These are phyloP conservation scores for Tricholoma flavovirens DNA, from an alignment of 768 basidiomycete genomes.

Conservation along the genomic window DNA sequence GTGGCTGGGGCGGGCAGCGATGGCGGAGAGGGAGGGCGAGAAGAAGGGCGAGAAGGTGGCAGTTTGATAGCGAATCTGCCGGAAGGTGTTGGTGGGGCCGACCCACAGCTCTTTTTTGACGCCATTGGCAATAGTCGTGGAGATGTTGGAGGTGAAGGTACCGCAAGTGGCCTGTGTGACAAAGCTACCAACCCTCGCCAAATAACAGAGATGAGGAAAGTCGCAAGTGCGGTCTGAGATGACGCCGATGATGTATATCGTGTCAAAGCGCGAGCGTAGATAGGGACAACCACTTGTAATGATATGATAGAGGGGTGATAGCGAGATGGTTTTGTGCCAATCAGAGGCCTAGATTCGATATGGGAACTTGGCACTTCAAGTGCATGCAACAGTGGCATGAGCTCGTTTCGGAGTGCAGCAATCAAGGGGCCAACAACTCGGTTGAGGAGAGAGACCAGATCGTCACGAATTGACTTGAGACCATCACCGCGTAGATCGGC, in stretches of 20 bases:
- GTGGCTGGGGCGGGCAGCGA: constrained; percentile 29
- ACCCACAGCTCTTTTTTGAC: constrained; percentile 37
- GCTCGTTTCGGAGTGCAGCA: constrained; percentile 51
- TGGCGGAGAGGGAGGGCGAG: constrained; percentile 64
- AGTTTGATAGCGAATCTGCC: constrained; percentile 62
- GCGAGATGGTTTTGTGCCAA: constrained; percentile 26
- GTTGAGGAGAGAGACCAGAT: constrained; percentile 60
- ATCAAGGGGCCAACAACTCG: constrained; percentile 65
- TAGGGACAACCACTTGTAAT: constrained; percentile 54
- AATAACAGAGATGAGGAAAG: constrained; percentile 64
- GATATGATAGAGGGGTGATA: constrained; percentile 57
- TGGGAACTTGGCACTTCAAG: constrained; percentile 44
- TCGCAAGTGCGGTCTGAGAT: constrained; percentile 59
- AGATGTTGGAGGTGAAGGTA: constrained; percentile 34
- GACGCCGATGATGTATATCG: constrained; percentile 49
- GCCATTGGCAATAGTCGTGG: constrained; percentile 28
- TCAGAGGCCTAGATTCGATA: constrained; percentile 21
- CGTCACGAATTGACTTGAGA: constrained; percentile 62
- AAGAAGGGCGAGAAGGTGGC: constrained; percentile 63
- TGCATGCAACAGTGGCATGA: constrained; percentile 56
- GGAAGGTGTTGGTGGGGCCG: constrained; percentile 46
- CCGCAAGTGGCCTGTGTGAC: constrained; percentile 48
- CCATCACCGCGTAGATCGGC: constrained; percentile 61
- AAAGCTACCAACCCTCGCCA: constrained; percentile 74
- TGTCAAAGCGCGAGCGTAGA: constrained; percentile 52